phyloP scores from a whole-genome alignment of 352 stramenopile genomes.

The Phytophthora meadii region DNA sequence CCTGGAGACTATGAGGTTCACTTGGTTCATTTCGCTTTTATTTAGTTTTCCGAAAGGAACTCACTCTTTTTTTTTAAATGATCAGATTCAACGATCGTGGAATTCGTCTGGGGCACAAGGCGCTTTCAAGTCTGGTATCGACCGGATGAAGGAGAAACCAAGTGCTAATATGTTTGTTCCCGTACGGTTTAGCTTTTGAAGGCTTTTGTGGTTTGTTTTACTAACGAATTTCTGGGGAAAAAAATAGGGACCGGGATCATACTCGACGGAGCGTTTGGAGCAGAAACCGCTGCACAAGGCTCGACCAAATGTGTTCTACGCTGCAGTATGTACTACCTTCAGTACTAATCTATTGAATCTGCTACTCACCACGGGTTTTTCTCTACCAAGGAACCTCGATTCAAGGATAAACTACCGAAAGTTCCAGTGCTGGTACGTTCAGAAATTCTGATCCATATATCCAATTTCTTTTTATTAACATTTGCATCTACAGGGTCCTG shows the following conservation, averaged over 20 bases:
- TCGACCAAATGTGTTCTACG: constrained; percentile 76
- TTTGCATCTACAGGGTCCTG: constrained; percentile 56
- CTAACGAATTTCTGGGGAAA: no score
- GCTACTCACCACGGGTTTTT: background rate
- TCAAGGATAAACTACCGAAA: constrained; percentile 71
- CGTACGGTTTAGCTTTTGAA: constrained; percentile 31
- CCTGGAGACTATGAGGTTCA: constrained; percentile 78
- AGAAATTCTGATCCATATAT: background rate
- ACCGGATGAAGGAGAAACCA: constrained; percentile 56
- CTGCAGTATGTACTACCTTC: constrained; percentile 42
- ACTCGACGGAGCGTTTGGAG: constrained; percentile 47
- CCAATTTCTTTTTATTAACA: background rate
- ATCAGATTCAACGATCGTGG: constrained; percentile 70
- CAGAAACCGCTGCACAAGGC: constrained; percentile 72
- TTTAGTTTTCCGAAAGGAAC: no score
- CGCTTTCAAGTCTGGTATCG: constrained; percentile 72
- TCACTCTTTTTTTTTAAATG: background rate
- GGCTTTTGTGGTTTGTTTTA: no score
- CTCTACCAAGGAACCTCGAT: constrained; percentile 64
- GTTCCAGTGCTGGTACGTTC: constrained; percentile 57
- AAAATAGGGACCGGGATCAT: constrained; percentile 64
- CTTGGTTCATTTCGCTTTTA: background rate
- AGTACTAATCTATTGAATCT: background rate
- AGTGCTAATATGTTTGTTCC: constrained; percentile 45
- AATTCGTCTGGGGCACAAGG: constrained; percentile 64